A percentile compares a stretch with the other conserved stretches of the same genome.
Conservation (phyloP, 495 filamentous ascomycete genomes). For the Oidiodendron maius region DNA sequence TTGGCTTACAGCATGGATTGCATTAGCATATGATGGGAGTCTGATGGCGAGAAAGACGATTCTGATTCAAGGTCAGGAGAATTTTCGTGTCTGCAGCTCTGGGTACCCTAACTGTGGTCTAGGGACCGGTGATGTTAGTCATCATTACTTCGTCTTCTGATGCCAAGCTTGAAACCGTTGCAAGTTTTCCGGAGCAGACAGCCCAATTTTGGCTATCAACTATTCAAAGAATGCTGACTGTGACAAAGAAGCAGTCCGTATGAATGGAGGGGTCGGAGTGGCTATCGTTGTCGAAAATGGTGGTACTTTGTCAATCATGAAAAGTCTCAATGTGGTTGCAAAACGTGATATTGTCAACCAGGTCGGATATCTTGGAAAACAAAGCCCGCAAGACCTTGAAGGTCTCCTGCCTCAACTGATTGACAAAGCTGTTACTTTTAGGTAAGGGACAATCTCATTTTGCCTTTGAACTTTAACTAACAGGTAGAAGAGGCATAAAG, state of each 20-base stretch:
- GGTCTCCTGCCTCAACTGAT: background rate
- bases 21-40: conserved; percentile 25
- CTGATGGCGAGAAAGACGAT: conserved; percentile 29
- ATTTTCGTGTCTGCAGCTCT: background rate
- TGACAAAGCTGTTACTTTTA: background rate
- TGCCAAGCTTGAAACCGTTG: conserved; percentile 50
- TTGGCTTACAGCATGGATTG: conserved; percentile 38
- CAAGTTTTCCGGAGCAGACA: conserved; percentile 67
- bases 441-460: background rate
- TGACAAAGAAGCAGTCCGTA: conserved; percentile 26
- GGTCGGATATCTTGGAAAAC: conserved; percentile 1
- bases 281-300: background rate
- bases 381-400: background rate
- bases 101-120: conserved; percentile 8
- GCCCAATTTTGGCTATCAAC: conserved; percentile 59
- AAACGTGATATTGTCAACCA: background rate
- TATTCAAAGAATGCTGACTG: conserved; percentile 63
- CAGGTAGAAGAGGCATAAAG: background rate
- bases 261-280: background rate
- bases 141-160: conserved; percentile 58
- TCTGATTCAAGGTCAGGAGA: conserved; percentile 19
- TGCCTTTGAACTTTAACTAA: no score
- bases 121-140: conserved; percentile 62
- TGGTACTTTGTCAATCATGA: background rate
- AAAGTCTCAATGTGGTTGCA: background rate